Base-by-base conservation (phyloP, 495 filamentous ascomycete genomes). In the Penicillium verhagenii region DNA sequence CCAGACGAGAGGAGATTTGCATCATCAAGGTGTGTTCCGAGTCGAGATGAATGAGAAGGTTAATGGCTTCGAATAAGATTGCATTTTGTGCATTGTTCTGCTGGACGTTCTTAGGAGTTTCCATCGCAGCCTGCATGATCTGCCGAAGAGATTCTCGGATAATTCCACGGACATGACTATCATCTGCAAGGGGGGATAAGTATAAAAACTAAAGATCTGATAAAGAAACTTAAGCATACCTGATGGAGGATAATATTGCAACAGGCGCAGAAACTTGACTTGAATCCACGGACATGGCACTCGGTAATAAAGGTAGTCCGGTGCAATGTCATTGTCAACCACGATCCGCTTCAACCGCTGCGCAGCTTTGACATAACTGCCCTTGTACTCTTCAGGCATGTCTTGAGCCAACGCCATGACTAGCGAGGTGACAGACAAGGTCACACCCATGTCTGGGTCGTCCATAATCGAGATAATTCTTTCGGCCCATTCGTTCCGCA, bases 31-130 rank as follows among this genome's bases (percentile, higher is more conserved):
- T 86, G 57, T 92, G 90, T 64, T 99, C 95, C 5, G 93, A 96
- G 59, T 97, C 95, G n/a, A 99, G 84, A 59, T 97, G 95, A 51
- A 99, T 99, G 54, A 96, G 92, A 48, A 99, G 86, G 65, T 97
- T 97, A 71, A 99, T 97, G 44, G 92, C 95, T 76, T 99, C 95
- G 59, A 99, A 99, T 1, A 99, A 81, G 23, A 99, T 90, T 1
- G 95, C 95, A 62, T 99, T 97, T 64, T 97, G 95, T 1, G 95
- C 95, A 72, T 99, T 99, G 68, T 99, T 99, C 67, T 99, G 94
- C 72, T 99, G 95, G 14, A 97, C 95, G 59, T 99, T 97, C 74
- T 97, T 99, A 11, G 90, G 93, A 63, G 90, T 90, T 58, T 96
- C 91, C 78, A 96, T 83, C 1, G 94, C 94, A 29, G 87, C 72